phyloP scores from a whole-genome alignment of 2,329 filamentous ascomycete species.

The Lasiodiplodia citricola region DNA sequence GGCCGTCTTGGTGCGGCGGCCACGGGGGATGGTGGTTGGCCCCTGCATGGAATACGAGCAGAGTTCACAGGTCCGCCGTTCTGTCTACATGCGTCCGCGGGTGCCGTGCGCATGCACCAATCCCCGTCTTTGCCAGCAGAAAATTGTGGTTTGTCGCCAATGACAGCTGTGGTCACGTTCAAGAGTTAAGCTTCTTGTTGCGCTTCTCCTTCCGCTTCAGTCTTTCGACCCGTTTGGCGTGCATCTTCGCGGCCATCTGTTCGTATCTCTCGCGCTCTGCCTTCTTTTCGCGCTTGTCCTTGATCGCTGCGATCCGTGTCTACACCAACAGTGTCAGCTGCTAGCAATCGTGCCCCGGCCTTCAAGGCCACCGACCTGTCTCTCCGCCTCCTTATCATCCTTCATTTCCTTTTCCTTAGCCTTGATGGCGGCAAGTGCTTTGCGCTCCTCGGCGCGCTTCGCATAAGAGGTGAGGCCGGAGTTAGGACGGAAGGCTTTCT shows the following conservation, averaged over 20 bases:
- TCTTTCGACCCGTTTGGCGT: conserved; percentile 90
- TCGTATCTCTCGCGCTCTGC: conserved; percentile 92
- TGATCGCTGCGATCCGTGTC: conserved; percentile 78
- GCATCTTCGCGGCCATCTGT: conserved; percentile 97
- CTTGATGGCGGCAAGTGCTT: conserved; percentile 77
- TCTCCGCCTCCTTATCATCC: conserved; percentile 89
- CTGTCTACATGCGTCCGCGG: neutral
- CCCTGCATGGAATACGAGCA: neutral
- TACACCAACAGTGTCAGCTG: conserved; percentile 44
- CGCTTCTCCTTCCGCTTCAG: conserved; percentile 96
- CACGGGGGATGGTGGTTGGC: neutral
- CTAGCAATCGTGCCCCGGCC: no score
- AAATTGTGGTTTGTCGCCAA: neutral
- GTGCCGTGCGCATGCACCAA: neutral
- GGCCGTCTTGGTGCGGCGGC: neutral
- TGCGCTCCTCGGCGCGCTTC: conserved; percentile 73
- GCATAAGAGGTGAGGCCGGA: conserved; percentile 80
- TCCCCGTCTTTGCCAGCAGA: neutral
- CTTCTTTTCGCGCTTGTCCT: conserved; percentile 84
- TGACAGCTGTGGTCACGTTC: conserved; percentile 28
- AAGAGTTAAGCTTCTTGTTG: conserved; percentile 73
- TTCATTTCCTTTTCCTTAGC: conserved; percentile 95
- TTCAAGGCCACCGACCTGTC: conserved; percentile 67
- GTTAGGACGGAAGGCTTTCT: conserved; percentile 83
- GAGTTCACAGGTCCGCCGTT: neutral